These are phyloP conservation scores for Perkinsus olseni DNA, from an alignment of 169 alveolate species.

Conservation along the genomic window DNA sequence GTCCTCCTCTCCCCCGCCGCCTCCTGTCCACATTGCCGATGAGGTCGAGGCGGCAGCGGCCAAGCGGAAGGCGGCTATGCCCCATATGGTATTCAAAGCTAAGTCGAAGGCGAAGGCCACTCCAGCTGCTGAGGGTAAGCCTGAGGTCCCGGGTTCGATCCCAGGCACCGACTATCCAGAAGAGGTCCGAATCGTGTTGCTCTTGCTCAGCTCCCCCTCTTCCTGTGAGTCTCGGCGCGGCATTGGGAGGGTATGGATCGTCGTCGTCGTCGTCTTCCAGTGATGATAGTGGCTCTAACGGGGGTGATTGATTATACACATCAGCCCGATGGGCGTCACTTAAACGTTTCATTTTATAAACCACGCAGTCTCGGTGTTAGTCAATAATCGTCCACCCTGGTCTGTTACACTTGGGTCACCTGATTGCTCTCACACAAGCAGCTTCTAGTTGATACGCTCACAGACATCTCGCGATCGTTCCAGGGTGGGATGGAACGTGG, in stretches of 20 bases:
- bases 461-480: too few relatives aligned
- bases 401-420: too few relatives aligned
- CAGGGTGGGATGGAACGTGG: too few relatives aligned
- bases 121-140: not conserved
- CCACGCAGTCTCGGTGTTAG: too few relatives aligned
- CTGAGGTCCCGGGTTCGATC: not conserved
- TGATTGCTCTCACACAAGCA: too few relatives aligned
- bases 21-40: not conserved
- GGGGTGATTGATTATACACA: not conserved
- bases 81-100: not conserved
- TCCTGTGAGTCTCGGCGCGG: not conserved
- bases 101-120: not conserved
- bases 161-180: not conserved
- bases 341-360: not conserved
- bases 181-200: too few relatives aligned
- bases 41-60: not conserved
- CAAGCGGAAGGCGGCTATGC: not conserved
- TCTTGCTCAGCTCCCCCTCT: not conserved
- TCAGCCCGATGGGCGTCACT: not conserved
- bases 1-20: not conserved
- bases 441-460: too few relatives aligned
- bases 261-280: not conserved
- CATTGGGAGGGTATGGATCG: not conserved
- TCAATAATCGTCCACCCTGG: too few relatives aligned
- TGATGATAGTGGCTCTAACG: not conserved